Conservation (phyloP, 495 filamentous ascomycete species). For the Hyaloscypha finlandica region DNA sequence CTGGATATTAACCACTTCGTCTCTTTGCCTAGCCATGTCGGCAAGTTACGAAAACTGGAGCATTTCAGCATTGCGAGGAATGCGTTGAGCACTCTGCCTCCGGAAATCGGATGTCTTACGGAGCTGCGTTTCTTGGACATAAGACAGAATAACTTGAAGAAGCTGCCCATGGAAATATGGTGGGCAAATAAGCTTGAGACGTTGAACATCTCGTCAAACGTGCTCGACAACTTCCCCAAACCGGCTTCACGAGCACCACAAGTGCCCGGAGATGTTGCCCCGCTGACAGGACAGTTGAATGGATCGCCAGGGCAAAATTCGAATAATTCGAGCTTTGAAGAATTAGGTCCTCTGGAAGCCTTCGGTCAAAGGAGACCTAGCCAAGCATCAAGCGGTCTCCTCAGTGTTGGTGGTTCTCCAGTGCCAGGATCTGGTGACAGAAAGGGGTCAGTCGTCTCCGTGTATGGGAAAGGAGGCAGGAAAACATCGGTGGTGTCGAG, state of each 20-base stretch:
- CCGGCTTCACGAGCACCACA: slow-evolving; percentile 64
- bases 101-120: slow-evolving; percentile 79
- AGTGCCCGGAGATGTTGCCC: slow-evolving; percentile 49
- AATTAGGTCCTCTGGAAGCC: slow-evolving; percentile 70
- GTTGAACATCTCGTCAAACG: slow-evolving; percentile 93
- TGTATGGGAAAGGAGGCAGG: slow-evolving; percentile 71
- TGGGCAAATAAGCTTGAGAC: slow-evolving; percentile 84
- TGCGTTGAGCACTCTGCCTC: slow-evolving; percentile 75
- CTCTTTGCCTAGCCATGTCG: slow-evolving; percentile 79
- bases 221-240: slow-evolving; percentile 87
- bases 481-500: slow-evolving; percentile 83
- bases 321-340: slow-evolving; percentile 71
- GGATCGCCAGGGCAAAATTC: slow-evolving; percentile 57
- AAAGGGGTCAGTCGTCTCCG: slow-evolving; percentile 79
- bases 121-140: slow-evolving; percentile 86
- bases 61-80: slow-evolving; percentile 94
- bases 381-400: slow-evolving; percentile 73
- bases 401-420: slow-evolving; percentile 76
- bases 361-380: slow-evolving; percentile 71
- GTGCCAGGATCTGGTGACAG: slow-evolving; percentile 57
- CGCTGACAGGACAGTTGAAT: slow-evolving; percentile 32
- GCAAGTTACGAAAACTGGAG: slow-evolving; percentile 79
- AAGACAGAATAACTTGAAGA: slow-evolving; percentile 87
- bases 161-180: slow-evolving; percentile 90
- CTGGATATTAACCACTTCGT: slow-evolving; percentile 96